Evolutionary conservation across 176 grass and related monocot genomes (phyloP), one percentile per base, ranked within the genome.

Genomic region (Oryza rufipogon): DNA sequence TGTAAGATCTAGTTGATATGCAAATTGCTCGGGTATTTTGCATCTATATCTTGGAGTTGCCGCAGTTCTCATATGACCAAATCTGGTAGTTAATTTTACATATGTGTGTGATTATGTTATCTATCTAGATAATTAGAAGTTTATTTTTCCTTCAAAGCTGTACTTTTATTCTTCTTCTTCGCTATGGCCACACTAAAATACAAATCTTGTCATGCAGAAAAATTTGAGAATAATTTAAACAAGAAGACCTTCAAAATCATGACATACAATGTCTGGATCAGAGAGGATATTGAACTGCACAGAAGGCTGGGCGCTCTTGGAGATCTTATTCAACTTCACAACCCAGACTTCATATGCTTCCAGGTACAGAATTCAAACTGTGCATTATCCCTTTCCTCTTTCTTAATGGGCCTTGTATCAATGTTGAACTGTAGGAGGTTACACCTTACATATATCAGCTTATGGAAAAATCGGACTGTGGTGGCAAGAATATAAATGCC

Each of bases 261-360:
- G 87, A 95, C 89, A 82, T 98, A 95, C 82, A 98, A 95, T 91
- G 83, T 98, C 42, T 98, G 96, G 93, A 93, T 98, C 60, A 81
- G 89, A 15, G 93, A 98, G 84, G 96, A 98, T 80, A 52, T 98
- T 74, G 96, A 98, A 84, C 81, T 98, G 64, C 11, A 0, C 4
- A 91, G 71, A 74, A 89, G 91, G 88, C 91, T 97, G 86, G 68
- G 90, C 86, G 74, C 91, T 81, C 66, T 97, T 82, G 85, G 87
- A 36, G 60, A 92, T 74, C 89, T 97, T 88, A 86, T 97, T 76
- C 75, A 90, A 78, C 75, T 79, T 64, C 87, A 97, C 75, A 80
- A 17, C 22, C 94, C 94, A 30, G 89, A 97, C 85, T 33, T 94
- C 36, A 88, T 94, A 70, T 97, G 94, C 68, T 88, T 97, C 42